phyloP scores from a whole-genome alignment of 2,329 filamentous ascomycete genomes.

The Cryoendolithus antarcticus region DNA sequence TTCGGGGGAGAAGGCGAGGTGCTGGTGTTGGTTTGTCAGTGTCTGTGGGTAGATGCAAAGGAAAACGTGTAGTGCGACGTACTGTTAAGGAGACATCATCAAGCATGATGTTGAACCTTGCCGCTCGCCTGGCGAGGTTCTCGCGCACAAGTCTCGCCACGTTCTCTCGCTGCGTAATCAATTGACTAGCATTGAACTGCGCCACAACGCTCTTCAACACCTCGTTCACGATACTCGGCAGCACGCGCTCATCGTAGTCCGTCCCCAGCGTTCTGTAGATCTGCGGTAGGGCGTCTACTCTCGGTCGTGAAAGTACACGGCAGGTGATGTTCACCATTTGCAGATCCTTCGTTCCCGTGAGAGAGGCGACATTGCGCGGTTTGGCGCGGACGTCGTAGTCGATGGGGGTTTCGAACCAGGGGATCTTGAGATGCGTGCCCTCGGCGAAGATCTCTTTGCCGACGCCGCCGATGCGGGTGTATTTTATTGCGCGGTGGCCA shows the following conservation, averaged over 20 bases:
- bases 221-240: conserved; percentile 98
- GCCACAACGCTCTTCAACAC: conserved; percentile 97
- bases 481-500: conserved; percentile 98
- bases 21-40: conserved; percentile 29
- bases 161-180: conserved; percentile 98
- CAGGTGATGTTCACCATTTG: conserved; percentile 99
- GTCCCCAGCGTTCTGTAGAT: conserved; percentile 93
- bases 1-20: conserved; percentile 57
- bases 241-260: conserved; percentile 95
- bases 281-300: conserved; percentile 78
- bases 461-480: conserved; percentile 76
- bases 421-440: conserved; percentile 90
- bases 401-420: conserved; percentile 95
- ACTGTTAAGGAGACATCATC: conserved; percentile 89
- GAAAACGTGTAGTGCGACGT: conserved; percentile 3
- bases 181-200: conserved; percentile 95
- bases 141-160: conserved; percentile 85
- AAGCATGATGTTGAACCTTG: conserved; percentile 91
- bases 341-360: conserved; percentile 96
- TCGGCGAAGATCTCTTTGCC: conserved; percentile 92
- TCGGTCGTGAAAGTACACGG: conserved; percentile 88
- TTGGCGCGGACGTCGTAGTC: conserved; percentile 96
- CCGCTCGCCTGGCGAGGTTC: conserved; percentile 79
- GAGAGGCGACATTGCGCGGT: conserved; percentile 88
- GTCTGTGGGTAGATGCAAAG: conserved; percentile 3